Percentiles rank a stretch among this genome's conserved stretches.
These are phyloP conservation scores for Populus hybrid DNA, from an alignment of 441 rosid genomes.

Conservation along the genomic window DNA sequence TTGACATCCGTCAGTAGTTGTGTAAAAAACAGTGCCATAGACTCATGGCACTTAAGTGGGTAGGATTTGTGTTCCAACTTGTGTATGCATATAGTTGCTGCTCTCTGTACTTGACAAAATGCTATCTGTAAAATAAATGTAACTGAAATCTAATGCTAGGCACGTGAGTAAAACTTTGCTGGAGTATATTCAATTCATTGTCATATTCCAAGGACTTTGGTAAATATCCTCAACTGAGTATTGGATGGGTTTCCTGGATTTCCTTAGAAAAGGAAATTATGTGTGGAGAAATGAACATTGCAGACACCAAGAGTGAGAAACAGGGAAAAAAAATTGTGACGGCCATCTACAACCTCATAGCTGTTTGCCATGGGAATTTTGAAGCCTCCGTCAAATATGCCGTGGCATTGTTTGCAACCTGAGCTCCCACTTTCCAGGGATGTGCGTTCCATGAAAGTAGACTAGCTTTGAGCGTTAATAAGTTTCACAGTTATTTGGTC, in stretches of 20 bases:
- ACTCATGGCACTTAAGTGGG: slow-evolving; percentile 2
- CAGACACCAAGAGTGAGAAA: too few species aligned
- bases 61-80: slow-evolving; percentile 23
- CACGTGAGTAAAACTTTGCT: slow-evolving; percentile 7
- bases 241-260: too few species aligned
- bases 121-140: slow-evolving; percentile 15
- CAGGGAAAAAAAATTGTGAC: too few species aligned
- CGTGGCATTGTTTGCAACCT: background rate
- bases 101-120: slow-evolving; percentile 8
- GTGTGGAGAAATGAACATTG: too few species aligned
- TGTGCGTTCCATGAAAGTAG: too few species aligned
- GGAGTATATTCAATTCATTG: background rate
- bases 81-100: slow-evolving; percentile 10
- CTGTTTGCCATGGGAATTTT: too few species aligned
- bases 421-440: background rate
- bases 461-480: too few species aligned
- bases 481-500: too few species aligned
- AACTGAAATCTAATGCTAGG: background rate
- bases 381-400: too few species aligned
- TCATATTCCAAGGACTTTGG: background rate
- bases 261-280: too few species aligned
- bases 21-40: slow-evolving; percentile 2
- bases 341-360: too few species aligned
- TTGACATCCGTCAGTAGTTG: slow-evolving; percentile 17
- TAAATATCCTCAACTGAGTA: background rate